Base-by-base conservation (phyloP, 352 stramenopile species). In the Phytophthora ramorum region DNA sequence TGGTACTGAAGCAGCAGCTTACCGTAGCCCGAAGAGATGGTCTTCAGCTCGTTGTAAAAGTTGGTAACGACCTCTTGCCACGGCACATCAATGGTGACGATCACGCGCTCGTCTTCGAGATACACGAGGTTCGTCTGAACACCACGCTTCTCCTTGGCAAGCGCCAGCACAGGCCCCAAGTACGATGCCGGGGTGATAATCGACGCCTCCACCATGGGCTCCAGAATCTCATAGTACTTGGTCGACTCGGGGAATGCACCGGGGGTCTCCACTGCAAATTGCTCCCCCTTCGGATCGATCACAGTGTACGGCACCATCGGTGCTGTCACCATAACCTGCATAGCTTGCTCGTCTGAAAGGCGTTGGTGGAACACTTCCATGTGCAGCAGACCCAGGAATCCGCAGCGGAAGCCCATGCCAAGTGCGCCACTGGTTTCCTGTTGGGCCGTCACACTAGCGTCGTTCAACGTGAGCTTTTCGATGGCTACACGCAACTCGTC, bases 41-140 rank as follows among this genome's bases (percentile, higher is more conserved):
- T 98, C 82, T 99, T 99, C 44, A 99, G 78, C 53, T 98, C 88
- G 74, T 99, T 98, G 78, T 99, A 99, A 57, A 99, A 99, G 76
- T 99, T 98, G 22, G 89, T 99, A 49, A 99, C 98, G 12, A 99
- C 97, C 82, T 99, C 97, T 50, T 98, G 95, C 97, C 97, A 99
- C 32, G 98, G 98, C 37, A 99, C 89, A 46, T 88, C 67, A 49
- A 98, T 97, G 19, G 91, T 96, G 35, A 99, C 90, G 47, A 99
- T 77, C 67, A 99, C 93, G 7, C 85, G 95, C 14, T 87, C 87
- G 65, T 99, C 96, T 60, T 99, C 97, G 7, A 99, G 72, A 72
- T 97, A 97, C 51, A 93, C 86, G 52, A 98, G 89, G 65, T 98
- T 98, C 13, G 96, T 97, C 52, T 97, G 85, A n/a, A 92, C 68